Conservation (phyloP, 345 rosid genomes). For the Eutrema yunnanense region DNA sequence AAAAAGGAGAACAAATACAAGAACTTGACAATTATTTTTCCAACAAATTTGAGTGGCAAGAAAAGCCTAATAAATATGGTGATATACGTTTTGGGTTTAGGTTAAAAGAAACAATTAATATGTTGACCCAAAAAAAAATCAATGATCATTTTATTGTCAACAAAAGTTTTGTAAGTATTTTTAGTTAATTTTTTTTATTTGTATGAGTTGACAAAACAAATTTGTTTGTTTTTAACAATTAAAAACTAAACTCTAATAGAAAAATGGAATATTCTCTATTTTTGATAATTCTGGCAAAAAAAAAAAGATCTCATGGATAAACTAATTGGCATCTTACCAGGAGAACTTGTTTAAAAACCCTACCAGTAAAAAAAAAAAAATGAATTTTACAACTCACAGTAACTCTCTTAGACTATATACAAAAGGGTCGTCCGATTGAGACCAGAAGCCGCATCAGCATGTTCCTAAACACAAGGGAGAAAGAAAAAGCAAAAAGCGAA, state of each 20-base stretch:
- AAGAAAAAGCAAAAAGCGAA: neutral
- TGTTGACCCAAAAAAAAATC: no score
- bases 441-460: constrained; percentile 6
- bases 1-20: neutral
- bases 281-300: neutral
- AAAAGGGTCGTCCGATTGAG: neutral
- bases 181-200: no score
- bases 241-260: no score
- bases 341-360: neutral
- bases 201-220: no score
- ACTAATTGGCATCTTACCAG: neutral
- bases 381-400: neutral
- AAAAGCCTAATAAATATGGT: neutral
- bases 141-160: no score
- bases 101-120: neutral
- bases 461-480: constrained; percentile 1
- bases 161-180: no score
- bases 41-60: neutral
- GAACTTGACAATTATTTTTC: neutral
- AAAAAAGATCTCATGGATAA: neutral
- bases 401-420: constrained; percentile 4
- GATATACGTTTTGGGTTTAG: neutral
- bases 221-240: no score
- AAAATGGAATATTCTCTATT: neutral
- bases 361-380: neutral